phyloP scores from a whole-genome alignment of 257 asterid species.

The Ligustrum vulgare region DNA sequence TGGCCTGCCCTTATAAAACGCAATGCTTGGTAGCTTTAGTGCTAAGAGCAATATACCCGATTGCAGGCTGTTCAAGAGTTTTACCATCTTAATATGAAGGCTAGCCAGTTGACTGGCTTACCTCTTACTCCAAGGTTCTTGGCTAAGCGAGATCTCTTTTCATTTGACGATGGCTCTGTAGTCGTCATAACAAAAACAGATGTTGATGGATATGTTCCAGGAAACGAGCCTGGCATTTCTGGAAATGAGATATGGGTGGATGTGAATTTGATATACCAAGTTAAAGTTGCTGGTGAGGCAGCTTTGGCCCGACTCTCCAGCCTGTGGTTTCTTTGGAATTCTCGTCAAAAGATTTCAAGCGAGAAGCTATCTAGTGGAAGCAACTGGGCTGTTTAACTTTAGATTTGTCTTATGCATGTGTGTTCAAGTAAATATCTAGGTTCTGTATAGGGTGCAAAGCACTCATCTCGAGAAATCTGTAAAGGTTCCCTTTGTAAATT shows the following conservation, averaged over 20 bases:
- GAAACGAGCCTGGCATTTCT: conserved; percentile 21
- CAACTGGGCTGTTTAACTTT: conserved; percentile 36
- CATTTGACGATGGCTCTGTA: conserved; percentile 63
- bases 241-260: conserved; percentile 44
- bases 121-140: conserved; percentile 27
- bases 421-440: conserved; percentile 19
- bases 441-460: conserved; percentile 15
- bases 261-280: conserved; percentile 47
- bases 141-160: conserved; percentile 28
- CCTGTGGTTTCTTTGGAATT: conserved; percentile 43
- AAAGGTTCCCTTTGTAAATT: conserved; percentile 1
- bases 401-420: conserved; percentile 31
- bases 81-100: conserved; percentile 32
- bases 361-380: conserved; percentile 28
- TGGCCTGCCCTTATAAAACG: neutral
- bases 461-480: conserved; percentile 14
- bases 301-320: conserved; percentile 57
- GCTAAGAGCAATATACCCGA: neutral
- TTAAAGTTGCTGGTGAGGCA: conserved; percentile 48
- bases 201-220: conserved; percentile 50
- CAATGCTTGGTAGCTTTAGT: neutral
- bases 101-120: conserved; percentile 20
- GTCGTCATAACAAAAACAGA: conserved; percentile 55
- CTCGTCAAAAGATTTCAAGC: conserved; percentile 26
- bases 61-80: conserved; percentile 57